Evolutionary conservation across 306 rosid species (phyloP).

Genomic region (Crotalaria pallida): DNA sequence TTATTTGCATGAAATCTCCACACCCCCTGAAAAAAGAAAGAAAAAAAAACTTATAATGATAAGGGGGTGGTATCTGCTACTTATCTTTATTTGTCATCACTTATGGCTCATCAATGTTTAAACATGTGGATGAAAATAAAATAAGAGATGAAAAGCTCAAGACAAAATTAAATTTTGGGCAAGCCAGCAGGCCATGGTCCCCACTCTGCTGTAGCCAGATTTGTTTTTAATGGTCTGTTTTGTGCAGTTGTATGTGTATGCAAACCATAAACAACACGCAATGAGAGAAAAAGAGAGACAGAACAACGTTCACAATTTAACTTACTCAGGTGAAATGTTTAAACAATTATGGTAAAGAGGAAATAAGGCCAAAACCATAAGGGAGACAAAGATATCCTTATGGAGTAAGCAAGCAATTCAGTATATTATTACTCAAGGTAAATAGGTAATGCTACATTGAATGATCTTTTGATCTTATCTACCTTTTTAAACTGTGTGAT

Average conservation of each 20-base stretch:
- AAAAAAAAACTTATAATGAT: no score
- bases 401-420: constrained; percentile 9
- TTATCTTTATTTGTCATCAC: constrained; percentile 9
- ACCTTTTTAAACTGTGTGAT: not conserved
- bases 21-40: no score
- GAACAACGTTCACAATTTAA: not conserved
- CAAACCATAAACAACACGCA: constrained; percentile 25
- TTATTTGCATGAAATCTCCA: no score
- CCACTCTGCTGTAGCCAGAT: constrained; percentile 21
- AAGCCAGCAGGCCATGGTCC: constrained; percentile 37
- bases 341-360: constrained; percentile 16
- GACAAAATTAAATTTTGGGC: constrained; percentile 19
- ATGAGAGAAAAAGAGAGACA: constrained; percentile 14
- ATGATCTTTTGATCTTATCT: not conserved
- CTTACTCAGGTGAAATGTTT: constrained; percentile 29
- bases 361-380: constrained; percentile 8
- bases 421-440: constrained; percentile 8
- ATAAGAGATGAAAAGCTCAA: constrained; percentile 15
- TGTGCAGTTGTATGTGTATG: constrained; percentile 13
- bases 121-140: constrained; percentile 34
- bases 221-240: constrained; percentile 17
- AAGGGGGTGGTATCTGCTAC: constrained; percentile 10
- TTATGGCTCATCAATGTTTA: constrained; percentile 3
- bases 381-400: constrained; percentile 3
- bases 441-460: not conserved